A percentile compares a stretch with the other conserved stretches of the same genome.
Conservation (phyloP, 208 protist species). For the Borovskyia barvae region DNA sequence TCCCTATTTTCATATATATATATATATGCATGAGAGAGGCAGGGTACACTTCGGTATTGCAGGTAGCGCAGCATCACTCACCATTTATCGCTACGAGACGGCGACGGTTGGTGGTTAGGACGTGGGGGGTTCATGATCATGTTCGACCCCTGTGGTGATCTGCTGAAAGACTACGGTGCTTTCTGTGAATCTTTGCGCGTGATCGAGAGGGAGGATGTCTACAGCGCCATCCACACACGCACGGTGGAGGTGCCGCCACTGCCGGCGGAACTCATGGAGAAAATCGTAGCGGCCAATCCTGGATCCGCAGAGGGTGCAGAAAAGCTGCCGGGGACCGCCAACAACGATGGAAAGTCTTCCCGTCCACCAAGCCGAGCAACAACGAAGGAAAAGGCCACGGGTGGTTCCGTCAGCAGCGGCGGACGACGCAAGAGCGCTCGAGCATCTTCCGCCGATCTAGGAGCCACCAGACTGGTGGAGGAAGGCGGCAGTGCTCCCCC, state of each 20-base stretch:
- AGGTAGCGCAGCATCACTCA: too few species aligned
- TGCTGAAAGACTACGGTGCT: conserved; percentile 83
- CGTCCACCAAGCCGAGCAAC: background rate
- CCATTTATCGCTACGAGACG: too few species aligned
- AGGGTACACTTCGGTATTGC: too few species aligned
- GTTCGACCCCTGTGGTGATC: conserved; percentile 85
- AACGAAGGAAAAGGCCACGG: conserved; percentile 2
- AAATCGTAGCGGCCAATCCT: background rate
- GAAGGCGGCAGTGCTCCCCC: too few species aligned
- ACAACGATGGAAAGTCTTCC: background rate
- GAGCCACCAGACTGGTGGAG: too few species aligned
- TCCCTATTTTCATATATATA: too few species aligned
- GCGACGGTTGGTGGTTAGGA: background rate
- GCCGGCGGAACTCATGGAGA: background rate
- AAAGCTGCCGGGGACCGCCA: background rate
- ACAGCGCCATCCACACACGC: conserved; percentile 44
- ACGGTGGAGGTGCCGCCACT: conserved; percentile 11
- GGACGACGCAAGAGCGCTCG: conserved; percentile 11
- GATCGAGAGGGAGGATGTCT: conserved; percentile 85
- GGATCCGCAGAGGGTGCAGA: background rate
- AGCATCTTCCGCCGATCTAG: too few species aligned
- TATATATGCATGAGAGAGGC: too few species aligned
- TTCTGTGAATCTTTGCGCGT: conserved; percentile 82
- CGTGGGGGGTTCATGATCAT: conserved; percentile 51
- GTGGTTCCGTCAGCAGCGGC: background rate